These are phyloP conservation scores for Limonomyces culmigenus DNA, from an alignment of 1,284 basidiomycete genomes.

Conservation along the genomic window DNA sequence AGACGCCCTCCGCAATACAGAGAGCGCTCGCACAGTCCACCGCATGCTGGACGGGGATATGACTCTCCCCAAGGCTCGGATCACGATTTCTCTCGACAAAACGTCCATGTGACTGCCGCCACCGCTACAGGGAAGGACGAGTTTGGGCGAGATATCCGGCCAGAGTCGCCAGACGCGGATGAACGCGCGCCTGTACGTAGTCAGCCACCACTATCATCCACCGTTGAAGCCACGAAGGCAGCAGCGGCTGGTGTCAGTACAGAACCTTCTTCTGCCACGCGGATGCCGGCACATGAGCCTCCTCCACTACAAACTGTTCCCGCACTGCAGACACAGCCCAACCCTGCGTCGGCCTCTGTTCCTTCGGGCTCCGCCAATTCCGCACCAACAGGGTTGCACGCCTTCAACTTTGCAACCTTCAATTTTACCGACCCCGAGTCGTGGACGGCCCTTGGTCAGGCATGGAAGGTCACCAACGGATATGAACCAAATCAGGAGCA, in stretches of 20 bases:
- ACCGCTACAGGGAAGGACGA: constrained; percentile 47
- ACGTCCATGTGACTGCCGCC: no score
- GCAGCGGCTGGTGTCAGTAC: no score
- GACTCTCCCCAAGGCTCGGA: no score
- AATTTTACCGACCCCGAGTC: constrained; percentile 49
- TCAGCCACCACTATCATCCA: no score
- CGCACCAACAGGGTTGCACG: constrained; percentile 33
- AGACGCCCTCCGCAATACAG: no score
- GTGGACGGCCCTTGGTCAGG: constrained; percentile 60
- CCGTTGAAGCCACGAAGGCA: no score
- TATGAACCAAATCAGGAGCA: constrained; percentile 50
- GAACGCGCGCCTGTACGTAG: constrained; percentile 14
- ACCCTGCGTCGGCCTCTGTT: constrained; percentile 6
- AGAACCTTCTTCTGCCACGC: no score
- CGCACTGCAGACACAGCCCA: constrained; percentile 3
- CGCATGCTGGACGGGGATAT: constrained; percentile 28
- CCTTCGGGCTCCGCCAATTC: constrained; percentile 12
- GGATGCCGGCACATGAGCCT: no score
- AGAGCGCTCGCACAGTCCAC: constrained; percentile 60
- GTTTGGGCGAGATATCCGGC: constrained; percentile 63
- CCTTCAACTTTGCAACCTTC: constrained; percentile 52
- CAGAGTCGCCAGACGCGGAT: constrained; percentile 22
- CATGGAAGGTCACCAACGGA: constrained; percentile 54
- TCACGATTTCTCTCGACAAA: no score
- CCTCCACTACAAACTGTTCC: no score